A percentile compares a stretch with the other conserved stretches of the same genome.
Evolutionary conservation across 352 stramenopile genomes (phyloP).

Genomic region (Paralagenidium karlingii): DNA sequence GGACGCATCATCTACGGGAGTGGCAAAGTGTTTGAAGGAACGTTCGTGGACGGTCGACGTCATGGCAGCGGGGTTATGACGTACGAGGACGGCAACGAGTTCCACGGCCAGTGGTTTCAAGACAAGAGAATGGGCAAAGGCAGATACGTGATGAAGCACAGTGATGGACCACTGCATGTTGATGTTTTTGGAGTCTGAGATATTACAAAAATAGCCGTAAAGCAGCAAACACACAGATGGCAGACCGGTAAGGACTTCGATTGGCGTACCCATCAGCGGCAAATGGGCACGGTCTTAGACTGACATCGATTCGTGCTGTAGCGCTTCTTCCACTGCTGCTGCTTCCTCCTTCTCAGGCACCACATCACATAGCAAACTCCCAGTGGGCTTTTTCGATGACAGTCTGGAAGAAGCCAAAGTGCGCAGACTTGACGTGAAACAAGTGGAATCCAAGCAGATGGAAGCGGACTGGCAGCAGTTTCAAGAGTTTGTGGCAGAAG

Average conservation of each 20-base stretch:
- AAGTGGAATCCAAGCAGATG: slow-evolving; percentile 23
- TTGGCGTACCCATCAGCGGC: no score
- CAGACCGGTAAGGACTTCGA: no score
- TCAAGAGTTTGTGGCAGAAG: slow-evolving; percentile 35
- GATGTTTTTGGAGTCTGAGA: no score
- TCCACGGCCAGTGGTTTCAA: slow-evolving; percentile 76
- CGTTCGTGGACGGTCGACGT: slow-evolving; percentile 61
- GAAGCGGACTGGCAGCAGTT: slow-evolving; percentile 48
- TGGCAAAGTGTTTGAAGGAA: slow-evolving; percentile 77
- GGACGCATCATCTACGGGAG: slow-evolving; percentile 64
- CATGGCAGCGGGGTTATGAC: slow-evolving; percentile 71
- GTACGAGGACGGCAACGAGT: slow-evolving; percentile 71
- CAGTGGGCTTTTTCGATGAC: slow-evolving; percentile 38
- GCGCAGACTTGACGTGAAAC: slow-evolving; percentile 25
- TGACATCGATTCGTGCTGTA: no score
- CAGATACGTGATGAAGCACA: slow-evolving; percentile 37
- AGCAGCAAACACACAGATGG: no score
- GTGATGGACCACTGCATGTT: no score
- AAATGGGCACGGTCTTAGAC: no score
- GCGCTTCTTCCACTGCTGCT: no score
- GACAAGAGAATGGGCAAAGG: slow-evolving; percentile 81
- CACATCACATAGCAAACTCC: no score
- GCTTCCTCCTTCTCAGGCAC: no score
- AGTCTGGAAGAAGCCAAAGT: slow-evolving; percentile 31
- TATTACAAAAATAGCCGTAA: no score